Base-by-base conservation (phyloP, 2,329 filamentous ascomycete species). In the Fusarium graminum region DNA sequence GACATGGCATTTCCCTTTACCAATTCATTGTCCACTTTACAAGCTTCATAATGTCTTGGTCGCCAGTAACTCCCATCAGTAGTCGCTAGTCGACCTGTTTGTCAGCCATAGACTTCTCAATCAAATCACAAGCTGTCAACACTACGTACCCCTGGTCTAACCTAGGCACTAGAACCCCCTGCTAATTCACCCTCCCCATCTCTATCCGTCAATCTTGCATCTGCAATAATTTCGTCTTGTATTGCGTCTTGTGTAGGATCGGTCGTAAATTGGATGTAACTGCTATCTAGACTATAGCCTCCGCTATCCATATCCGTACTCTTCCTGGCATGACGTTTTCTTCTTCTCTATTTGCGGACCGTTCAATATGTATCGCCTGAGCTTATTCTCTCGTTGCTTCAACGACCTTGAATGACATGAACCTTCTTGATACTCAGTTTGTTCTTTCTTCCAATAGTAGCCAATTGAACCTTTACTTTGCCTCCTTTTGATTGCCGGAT, bases 181-280 rank as follows among this genome's bases (percentile, higher is more conserved):
- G 49, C 65, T 60, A 66, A 61, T 39, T 62, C n/a, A 66, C 54
- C 61, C 65, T n/a, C 29, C 16, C 49, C 47, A 52, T 65, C 64
- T 52, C 34, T 32, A 38, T 44, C 44, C 41, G 32, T 64, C 41
- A 54, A 59, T 59, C 63, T 64, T 38, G 36, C 32, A 39, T 59
- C 40, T 39, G 38, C 25, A 45, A 45, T 36, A 63, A 30, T 36
- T 63, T 51, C 29, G 30, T 39, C 34, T n/a, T 30, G 30, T 63
- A 17, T 38, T 42, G 25, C 52, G 57, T 63, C n/a, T 10, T 36
- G 34, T 14, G 43, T 41, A 38, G 34, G 34, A 30, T 36, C n/a
- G 34, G 34, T 36, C 34, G 7, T 50, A 32, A 36, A 57, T 44
- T 43, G 40, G 47, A 46, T 34, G 41, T 16, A 45, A 29, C 53